Percentiles rank a stretch among this genome's conserved stretches.
These are phyloP conservation scores for Epichloe typhina DNA, from an alignment of 2,329 filamentous ascomycete species.

Conservation along the genomic window DNA sequence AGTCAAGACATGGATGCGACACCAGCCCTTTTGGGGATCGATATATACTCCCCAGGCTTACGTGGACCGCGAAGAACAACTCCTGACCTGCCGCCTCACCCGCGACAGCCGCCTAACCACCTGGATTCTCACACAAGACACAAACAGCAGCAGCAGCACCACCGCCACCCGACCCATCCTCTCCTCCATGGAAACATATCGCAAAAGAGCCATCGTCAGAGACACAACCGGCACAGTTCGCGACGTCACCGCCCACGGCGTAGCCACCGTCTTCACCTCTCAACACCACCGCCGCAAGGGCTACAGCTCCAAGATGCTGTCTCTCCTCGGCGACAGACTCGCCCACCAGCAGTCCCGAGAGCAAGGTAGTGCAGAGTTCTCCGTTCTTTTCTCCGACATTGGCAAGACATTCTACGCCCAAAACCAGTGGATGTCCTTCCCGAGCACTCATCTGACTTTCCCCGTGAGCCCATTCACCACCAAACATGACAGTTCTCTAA, in stretches of 20 bases:
- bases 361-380: conserved; percentile 42
- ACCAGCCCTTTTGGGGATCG: conserved; percentile 44
- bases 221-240: conserved; percentile 19
- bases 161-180: conserved; percentile 36
- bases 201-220: conserved; percentile 42
- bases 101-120: conserved; percentile 44
- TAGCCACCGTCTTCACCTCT: conserved; percentile 69
- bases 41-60: conserved; percentile 42
- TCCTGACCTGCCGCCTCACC: conserved; percentile 44
- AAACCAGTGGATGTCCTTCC: conserved; percentile 64
- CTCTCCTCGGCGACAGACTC: conserved; percentile 41
- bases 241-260: conserved; percentile 55
- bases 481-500: conserved; percentile 12
- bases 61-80: conserved; percentile 43
- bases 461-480: conserved; percentile 16
- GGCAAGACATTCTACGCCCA: conserved; percentile 70
- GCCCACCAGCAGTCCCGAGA: conserved; percentile 13
- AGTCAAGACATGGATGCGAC: conserved; percentile 39
- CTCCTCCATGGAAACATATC: conserved; percentile 50
- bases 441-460: conserved; percentile 60
- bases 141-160: background rate
- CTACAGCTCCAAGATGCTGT: conserved; percentile 67
- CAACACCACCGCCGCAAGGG: conserved; percentile 53
- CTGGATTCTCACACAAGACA: conserved; percentile 45
- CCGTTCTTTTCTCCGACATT: conserved; percentile 76